phyloP scores from a whole-genome alignment of 2,329 filamentous ascomycete species.

The Ceratocystis huliohia region DNA sequence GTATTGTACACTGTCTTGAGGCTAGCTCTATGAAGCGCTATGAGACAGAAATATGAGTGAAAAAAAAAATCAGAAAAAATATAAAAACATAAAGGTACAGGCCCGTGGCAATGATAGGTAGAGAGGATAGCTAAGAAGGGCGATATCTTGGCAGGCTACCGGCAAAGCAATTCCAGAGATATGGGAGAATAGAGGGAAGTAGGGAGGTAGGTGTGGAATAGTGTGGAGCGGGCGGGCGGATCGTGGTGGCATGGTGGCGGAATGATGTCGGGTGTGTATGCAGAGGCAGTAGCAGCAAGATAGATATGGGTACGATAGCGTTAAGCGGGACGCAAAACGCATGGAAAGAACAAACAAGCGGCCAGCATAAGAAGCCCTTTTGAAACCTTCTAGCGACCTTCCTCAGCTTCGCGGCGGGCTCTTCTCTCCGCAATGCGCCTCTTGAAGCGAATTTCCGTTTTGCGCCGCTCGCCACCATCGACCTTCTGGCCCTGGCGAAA shows the following conservation, averaged over 20 bases:
- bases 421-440: constrained; percentile 66
- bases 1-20: constrained; percentile 5
- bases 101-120: neutral
- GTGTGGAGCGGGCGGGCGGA: no score
- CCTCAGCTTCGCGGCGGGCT: constrained; percentile 43
- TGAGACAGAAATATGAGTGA: neutral
- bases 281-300: no score
- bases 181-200: no score
- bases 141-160: neutral
- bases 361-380: neutral
- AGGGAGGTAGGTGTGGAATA: no score
- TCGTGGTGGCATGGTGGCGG: no score
- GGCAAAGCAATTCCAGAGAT: neutral
- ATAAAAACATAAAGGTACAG: constrained; percentile 1
- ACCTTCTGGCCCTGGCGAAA: constrained; percentile 76
- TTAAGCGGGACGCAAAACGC: neutral
- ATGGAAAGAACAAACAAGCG: neutral
- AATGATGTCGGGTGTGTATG: no score
- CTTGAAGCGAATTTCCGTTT: constrained; percentile 77
- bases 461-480: constrained; percentile 87
- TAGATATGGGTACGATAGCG: no score
- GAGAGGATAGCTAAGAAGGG: neutral
- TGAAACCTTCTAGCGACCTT: constrained; percentile 24
- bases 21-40: neutral
- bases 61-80: neutral